Base-by-base conservation (phyloP, 2,329 filamentous ascomycete species). In the Claviceps sp. region DNA sequence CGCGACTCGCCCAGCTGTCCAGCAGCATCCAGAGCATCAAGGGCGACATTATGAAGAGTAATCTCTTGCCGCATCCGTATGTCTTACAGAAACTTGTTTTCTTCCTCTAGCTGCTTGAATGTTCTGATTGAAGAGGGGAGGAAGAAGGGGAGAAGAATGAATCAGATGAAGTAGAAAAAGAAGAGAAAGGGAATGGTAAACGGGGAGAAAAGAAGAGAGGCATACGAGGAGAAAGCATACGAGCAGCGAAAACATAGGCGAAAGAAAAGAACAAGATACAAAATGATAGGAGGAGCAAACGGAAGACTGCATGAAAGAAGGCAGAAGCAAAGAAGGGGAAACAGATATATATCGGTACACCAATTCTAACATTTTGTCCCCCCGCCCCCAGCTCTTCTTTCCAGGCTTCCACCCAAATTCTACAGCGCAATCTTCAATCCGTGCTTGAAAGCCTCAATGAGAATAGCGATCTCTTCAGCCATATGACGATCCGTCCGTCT, bases 401-500 rank as follows among this genome's bases (percentile, higher is more conserved):
- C 47, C 83, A 88, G 64, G 79, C 80, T n/a, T 84, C 83, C 47
- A 76, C 82, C 44, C 75, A 77, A 56, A 87, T 89, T 63, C 77
- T 89, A 50, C 82, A 84, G 57, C 77, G 77, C 57, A 87, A 87
- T 64, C 77, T 93, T 41, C 71, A 76, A 56, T 80, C 78, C 24
- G 74, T 91, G 54, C 78, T 83, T 53, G 75, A 82, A 41, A 77
- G 82, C 59, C 73, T 88, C 47, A 74, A 74, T 56, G 77, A 83
- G 51, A 78, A 90, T 61, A 71, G 77, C 42, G 76, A 83, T 43
- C 76, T 89, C 46, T 81, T 94, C 56, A 76, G 75, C 52, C 80
- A 81, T 51, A 75, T 88, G 50, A 84, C 86, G 56, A 78, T 87
- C 22, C 88, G 87, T 62, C 89, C 89, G 0, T 81, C 83, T 13